phyloP scores from a whole-genome alignment of 2,329 filamentous ascomycete species.

The Plenodomus biglobosus region DNA sequence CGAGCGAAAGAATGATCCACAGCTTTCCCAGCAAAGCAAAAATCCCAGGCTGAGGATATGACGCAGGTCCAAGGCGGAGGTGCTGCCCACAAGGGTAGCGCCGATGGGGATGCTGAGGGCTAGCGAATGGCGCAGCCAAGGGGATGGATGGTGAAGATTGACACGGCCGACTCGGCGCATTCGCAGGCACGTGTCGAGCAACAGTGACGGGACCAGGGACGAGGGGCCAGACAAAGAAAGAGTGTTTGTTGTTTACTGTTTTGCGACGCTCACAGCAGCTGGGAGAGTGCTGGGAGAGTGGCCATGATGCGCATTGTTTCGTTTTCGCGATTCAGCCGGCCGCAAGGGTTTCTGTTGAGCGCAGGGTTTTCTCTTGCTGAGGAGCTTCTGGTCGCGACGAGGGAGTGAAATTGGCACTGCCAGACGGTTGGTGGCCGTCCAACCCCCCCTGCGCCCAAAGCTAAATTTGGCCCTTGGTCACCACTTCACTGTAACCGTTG shows the following conservation, averaged over 20 bases:
- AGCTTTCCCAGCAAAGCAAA: constrained; percentile 16
- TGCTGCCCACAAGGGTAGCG: constrained; percentile 8
- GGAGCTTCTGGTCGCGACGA: constrained; percentile 1
- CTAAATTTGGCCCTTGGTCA: constrained; percentile 3
- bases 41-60: constrained; percentile 18
- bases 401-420: background rate
- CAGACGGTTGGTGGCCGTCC: constrained; percentile 3
- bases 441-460: background rate
- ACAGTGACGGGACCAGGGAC: background rate
- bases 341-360: constrained; percentile 13
- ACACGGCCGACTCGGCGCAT: constrained; percentile 5
- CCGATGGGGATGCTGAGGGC: constrained; percentile 1
- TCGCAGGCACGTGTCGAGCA: background rate
- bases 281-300: too few species aligned
- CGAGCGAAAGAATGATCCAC: constrained; percentile 6
- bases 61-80: constrained; percentile 23
- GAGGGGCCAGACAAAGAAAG: background rate
- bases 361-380: constrained; percentile 11
- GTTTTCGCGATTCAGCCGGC: too few species aligned
- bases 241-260: background rate
- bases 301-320: background rate
- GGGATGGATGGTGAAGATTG: background rate
- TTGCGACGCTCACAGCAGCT: too few species aligned
- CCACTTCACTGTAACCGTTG: too few species aligned
- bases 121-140: background rate